Conservation (phyloP, 2,329 filamentous ascomycete species). For the Exophiala oligosperma region DNA sequence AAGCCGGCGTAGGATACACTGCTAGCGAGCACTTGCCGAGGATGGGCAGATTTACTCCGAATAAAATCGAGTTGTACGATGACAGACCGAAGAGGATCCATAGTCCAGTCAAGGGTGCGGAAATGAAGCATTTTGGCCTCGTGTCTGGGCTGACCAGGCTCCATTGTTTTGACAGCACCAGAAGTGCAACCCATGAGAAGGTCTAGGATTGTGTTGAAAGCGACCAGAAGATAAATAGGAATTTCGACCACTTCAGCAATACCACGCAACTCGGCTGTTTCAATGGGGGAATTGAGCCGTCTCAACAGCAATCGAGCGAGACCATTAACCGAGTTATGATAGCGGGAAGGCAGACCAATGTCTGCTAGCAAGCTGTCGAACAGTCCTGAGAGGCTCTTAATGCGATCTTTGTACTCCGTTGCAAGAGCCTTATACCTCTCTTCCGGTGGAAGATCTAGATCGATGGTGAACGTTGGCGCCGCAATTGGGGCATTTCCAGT, state of each 20-base stretch:
- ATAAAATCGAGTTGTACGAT: constrained; percentile 56
- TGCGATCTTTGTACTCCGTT: constrained; percentile 43
- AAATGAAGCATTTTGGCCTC: constrained; percentile 39
- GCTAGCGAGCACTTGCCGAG: constrained; percentile 44
- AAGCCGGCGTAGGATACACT: constrained; percentile 53
- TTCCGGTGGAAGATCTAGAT: constrained; percentile 55
- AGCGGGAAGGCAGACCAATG: constrained; percentile 31
- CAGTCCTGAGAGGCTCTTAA: constrained; percentile 47
- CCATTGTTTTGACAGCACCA: constrained; percentile 43
- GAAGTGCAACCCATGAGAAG: constrained; percentile 66
- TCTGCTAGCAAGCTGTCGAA: constrained; percentile 53
- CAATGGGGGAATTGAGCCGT: constrained; percentile 54
- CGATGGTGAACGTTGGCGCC: constrained; percentile 39
- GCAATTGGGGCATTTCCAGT: too few relatives aligned
- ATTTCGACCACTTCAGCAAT: constrained; percentile 54
- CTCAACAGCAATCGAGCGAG: constrained; percentile 51
- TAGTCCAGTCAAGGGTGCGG: constrained; percentile 54
- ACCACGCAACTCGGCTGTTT: constrained; percentile 62
- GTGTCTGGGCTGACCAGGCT: constrained; percentile 16
- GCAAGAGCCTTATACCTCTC: constrained; percentile 54
- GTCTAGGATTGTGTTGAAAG: constrained; percentile 64
- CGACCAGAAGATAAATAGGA: constrained; percentile 60
- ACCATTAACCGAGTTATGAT: constrained; percentile 33
- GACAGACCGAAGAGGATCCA: constrained; percentile 52
- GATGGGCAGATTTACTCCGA: constrained; percentile 24